Base-by-base conservation (phyloP, 768 basidiomycete species). In the Suillus occidentalis region DNA sequence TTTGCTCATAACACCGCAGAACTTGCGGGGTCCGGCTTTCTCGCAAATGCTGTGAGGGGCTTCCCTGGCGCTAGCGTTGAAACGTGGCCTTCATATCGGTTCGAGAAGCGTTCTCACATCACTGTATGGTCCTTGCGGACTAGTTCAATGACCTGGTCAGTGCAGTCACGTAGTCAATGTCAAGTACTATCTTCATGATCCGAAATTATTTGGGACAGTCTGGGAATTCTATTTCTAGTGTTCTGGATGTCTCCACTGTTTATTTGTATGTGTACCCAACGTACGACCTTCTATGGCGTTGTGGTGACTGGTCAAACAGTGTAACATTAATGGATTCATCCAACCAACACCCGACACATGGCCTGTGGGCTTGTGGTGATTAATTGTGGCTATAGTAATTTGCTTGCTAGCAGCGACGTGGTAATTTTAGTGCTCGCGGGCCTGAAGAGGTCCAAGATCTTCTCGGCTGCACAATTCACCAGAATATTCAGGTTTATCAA, bases 361-460 rank as follows among this genome's bases (percentile, higher is more conserved):
- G 58, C 40, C 42, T 18, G 18, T 39, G 22, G n/a, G 20, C n/a
- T 12, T 57, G 39, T 58, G 57, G 18, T 39, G 9, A 57, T 57
- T 9, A 40, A 25, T 39, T 39, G 4, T 58, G 58, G 40, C 25
- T 43, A 42, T 20, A 59, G 25, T 58, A 18, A 16, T 42, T 59
- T 28, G 42, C 40, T 59, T 53, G 40, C 58, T 58, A 42, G 18
- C 40, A 59, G 40, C 58, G 18, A 59, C 58, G 58, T 59, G 58
- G 58, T 59, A 20, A 28, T 40, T 28, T 42, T 22, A 6, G 40
- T 18, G 25, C 58, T 6, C 37, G 58, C 18, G 58, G 57, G n/a
- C 25, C 10, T 40, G 39, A 50, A 50, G 45, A 47, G 49, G 49
- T 50, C 49, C 14, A 31, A 42, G 25, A 20, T 31, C 58, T 25